Conservation (phyloP, 352 stramenopile species). For the Globisporangium spinosum region DNA sequence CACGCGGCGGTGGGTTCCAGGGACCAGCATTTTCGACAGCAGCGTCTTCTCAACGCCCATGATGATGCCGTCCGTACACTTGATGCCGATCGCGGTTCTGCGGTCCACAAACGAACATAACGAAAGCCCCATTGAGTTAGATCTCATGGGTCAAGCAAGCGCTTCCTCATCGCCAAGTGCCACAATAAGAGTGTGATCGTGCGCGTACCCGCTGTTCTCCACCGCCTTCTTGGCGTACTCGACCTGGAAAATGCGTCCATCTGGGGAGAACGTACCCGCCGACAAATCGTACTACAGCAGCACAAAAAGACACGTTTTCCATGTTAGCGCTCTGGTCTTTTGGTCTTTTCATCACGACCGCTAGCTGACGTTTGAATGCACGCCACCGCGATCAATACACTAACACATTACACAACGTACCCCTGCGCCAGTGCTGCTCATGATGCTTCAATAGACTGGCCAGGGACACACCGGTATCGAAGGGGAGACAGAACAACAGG, state of each 20-base stretch:
- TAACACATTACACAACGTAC: slow-evolving; percentile 22
- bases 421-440: slow-evolving; percentile 84
- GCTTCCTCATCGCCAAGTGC: background rate
- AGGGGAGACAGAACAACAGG: background rate
- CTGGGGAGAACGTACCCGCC: slow-evolving; percentile 94
- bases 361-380: background rate
- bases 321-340: background rate
- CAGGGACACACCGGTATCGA: background rate
- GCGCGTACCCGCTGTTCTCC: slow-evolving; percentile 90
- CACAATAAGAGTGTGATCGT: background rate
- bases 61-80: slow-evolving; percentile 97
- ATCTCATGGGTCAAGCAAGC: background rate
- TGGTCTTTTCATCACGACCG: background rate
- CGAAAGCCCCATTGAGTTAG: background rate
- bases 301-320: background rate
- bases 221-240: slow-evolving; percentile 98
- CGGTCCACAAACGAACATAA: background rate
- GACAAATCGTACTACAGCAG: slow-evolving; percentile 77
- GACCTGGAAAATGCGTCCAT: slow-evolving; percentile 98
- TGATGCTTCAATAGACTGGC: slow-evolving; percentile 21
- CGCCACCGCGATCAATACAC: background rate
- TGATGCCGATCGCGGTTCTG: slow-evolving; percentile 96
- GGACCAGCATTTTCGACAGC: slow-evolving; percentile 91
- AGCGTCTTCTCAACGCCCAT: slow-evolving; percentile 96
- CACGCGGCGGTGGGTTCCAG: slow-evolving; percentile 82